phyloP scores from a whole-genome alignment of 2,329 filamentous ascomycete species.

The Colletotrichum sp. region DNA sequence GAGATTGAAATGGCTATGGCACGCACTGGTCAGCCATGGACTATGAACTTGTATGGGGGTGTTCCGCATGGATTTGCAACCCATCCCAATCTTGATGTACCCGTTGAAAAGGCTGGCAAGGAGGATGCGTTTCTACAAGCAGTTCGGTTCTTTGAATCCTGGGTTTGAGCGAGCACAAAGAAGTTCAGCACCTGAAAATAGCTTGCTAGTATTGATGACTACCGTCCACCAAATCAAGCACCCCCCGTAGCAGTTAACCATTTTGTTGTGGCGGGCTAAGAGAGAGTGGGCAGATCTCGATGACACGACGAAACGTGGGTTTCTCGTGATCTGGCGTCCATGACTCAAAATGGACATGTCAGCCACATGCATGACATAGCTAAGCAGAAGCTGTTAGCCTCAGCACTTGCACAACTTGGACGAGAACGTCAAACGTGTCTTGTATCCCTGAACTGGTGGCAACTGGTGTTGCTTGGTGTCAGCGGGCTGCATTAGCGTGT shows the following conservation, averaged over 20 bases:
- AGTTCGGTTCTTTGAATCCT: constrained; percentile 73
- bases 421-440: background rate
- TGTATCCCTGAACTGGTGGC: background rate
- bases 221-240: background rate
- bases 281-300: background rate
- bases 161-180: constrained; percentile 19
- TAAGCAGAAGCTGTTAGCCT: background rate
- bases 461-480: background rate
- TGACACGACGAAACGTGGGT: background rate
- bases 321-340: background rate
- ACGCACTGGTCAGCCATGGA: background rate
- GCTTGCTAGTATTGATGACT: background rate
- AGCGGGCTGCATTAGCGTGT: background rate
- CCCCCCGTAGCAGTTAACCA: rapidly evolving
- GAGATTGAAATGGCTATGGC: constrained; percentile 3
- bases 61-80: constrained; percentile 78
- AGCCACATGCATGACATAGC: background rate
- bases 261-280: rapidly evolving
- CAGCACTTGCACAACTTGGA: background rate
- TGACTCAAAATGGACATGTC: background rate
- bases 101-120: constrained; percentile 69
- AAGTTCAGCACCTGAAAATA: background rate
- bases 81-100: constrained; percentile 60
- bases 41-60: constrained; percentile 61
- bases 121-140: constrained; percentile 81